Evolutionary conservation across 2,329 filamentous ascomycete species (phyloP), one percentile per base, ranked within the genome.

Genomic region (Cladophialophora psammophila): DNA sequence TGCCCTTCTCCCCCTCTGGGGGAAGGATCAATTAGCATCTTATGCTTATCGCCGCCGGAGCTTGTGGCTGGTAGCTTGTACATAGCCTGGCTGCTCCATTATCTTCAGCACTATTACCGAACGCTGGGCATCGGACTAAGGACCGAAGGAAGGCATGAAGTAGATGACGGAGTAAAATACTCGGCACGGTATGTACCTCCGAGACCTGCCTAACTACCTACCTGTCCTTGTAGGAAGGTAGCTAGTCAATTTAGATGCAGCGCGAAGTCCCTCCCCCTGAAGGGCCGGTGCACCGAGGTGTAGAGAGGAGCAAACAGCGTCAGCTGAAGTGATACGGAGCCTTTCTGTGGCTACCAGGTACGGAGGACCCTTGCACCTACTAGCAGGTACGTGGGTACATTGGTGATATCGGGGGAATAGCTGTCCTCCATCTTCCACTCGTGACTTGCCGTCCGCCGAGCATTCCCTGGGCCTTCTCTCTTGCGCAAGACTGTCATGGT

Each of bases 271-370:
- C 5, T 50, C 20, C 45, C 8, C n/a, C n/a, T n/a, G n/a, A n/a
- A n/a, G n/a, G 45, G 8, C 7, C 18, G 45, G 10, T 45, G 45
- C 13, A n/a, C 45, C 45, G 36, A 38, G 36, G 18, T 26, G 3
- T 6, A 12, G 45, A n/a, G n/a, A n/a, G n/a, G 40, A n/a, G 4
- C n/a, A 3, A 3, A 50, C 26, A 10, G 18, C 18, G 45, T 61
- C 45, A 61, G 59, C 48, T 54, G 48, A 61, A 61, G 59, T 61
- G 48, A 54, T 61, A 61, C 59, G 59, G 48, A 34, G 20, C 5
- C n/a, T 55, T 55, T 1, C 42, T 32, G 36, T 9, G 12, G 15
- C 45, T 31, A 26, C 45, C 20, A 50, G 45, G 45, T 26, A 31
- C 45, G 26, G 26, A 26, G 26, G 2, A 26, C 26, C 26, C 26